Conservation (phyloP, 2,329 filamentous ascomycete species). For the Paracoccidioides lutzii region DNA sequence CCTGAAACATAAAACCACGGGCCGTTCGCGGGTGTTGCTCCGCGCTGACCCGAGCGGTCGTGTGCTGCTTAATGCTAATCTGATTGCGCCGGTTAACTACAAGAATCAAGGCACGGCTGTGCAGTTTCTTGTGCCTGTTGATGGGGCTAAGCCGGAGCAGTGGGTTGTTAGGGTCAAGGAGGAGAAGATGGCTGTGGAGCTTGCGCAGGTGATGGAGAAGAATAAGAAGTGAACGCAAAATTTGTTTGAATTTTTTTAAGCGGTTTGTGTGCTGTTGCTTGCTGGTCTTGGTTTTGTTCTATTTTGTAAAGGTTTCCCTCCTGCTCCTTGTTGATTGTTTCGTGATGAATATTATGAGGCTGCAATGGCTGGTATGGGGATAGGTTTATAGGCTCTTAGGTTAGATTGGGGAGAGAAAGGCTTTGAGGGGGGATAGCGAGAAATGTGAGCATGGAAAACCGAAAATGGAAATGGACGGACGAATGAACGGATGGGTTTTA, state of each 20-base stretch:
- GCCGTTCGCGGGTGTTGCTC: conserved; percentile 54
- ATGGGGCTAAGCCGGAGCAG: conserved; percentile 49
- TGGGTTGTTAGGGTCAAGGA: conserved; percentile 62
- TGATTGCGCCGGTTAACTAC: conserved; percentile 52
- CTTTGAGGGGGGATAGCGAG: not conserved
- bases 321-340: no score
- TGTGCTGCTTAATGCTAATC: conserved; percentile 56
- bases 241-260: conserved; percentile 1
- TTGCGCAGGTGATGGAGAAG: conserved; percentile 31
- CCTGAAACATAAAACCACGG: conserved; percentile 59
- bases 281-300: no score
- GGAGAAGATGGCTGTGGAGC: conserved; percentile 37
- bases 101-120: conserved; percentile 39
- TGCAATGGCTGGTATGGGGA: no score
- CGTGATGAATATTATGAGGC: no score
- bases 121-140: conserved; percentile 34
- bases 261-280: no score
- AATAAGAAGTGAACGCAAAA: conserved; percentile 32
- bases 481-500: not conserved
- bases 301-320: no score
- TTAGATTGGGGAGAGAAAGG: not conserved
- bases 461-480: not conserved
- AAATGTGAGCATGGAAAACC: not conserved
- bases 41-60: conserved; percentile 64
- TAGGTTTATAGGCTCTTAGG: not conserved